phyloP scores from a whole-genome alignment of 1,284 basidiomycete species.

The Ceraceosorus guamensis region DNA sequence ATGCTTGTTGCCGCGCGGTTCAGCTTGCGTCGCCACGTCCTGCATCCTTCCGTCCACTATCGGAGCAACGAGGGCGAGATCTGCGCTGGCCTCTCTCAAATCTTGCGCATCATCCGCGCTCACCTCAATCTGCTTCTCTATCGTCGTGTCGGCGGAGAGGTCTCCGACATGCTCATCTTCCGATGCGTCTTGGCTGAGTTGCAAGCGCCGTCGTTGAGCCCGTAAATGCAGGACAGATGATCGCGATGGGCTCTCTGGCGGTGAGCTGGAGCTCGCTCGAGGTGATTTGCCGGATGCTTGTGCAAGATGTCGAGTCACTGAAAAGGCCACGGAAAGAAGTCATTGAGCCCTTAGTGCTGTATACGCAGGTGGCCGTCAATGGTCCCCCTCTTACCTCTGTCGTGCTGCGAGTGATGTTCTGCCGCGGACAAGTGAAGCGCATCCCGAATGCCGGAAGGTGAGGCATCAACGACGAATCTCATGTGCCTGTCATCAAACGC shows the following conservation, averaged over 20 bases:
- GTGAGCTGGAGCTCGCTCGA: conserved; percentile 15
- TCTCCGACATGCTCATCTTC: conserved; percentile 9
- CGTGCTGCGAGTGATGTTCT: conserved; percentile 35
- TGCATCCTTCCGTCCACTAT: conserved; percentile 32
- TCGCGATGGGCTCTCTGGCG: conserved; percentile 9
- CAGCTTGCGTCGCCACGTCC: conserved; percentile 16
- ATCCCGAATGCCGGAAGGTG: conserved; percentile 28
- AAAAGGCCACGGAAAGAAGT: conserved; percentile 13
- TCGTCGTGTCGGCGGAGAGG: conserved; percentile 3
- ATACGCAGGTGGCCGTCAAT: conserved; percentile 12
- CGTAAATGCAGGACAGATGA: background rate
- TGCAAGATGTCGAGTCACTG: background rate
- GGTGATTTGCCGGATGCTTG: conserved; percentile 2
- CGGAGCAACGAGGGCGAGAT: conserved; percentile 33
- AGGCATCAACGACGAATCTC: conserved; percentile 31
- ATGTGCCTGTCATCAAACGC: too few relatives aligned
- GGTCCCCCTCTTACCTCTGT: conserved; percentile 21
- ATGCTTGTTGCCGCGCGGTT: too few relatives aligned
- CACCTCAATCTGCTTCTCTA: conserved; percentile 13
- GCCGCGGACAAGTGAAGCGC: conserved; percentile 28
- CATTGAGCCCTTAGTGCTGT: conserved; percentile 1
- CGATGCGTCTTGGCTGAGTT: background rate
- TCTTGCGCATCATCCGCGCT: conserved; percentile 7
- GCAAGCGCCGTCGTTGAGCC: too few relatives aligned
- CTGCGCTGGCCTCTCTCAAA: background rate